Percentiles rank a stretch among this genome's conserved stretches.
Conservation (phyloP, 2,329 filamentous ascomycete genomes). For the Colletotrichum sojae region DNA sequence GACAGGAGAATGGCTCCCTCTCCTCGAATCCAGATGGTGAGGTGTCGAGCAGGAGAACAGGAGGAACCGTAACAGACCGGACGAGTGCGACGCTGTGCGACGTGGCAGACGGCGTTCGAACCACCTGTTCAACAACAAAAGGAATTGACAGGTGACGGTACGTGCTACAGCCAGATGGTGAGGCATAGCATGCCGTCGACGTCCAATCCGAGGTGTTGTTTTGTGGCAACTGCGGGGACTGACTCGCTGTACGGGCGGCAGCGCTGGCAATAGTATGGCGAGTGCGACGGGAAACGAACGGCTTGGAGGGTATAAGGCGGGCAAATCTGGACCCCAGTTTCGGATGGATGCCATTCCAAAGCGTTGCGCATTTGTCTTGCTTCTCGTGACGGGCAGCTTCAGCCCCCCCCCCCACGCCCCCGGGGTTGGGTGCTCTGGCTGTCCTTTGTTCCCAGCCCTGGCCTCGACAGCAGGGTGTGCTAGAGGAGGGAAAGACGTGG, state of each 20-base stretch:
- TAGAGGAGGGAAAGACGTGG: conserved; percentile 6
- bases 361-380: conserved; percentile 7
- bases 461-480: conserved; percentile 3
- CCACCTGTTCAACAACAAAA: conserved; percentile 11
- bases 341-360: conserved; percentile 11
- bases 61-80: background rate
- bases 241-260: conserved; percentile 19
- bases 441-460: conserved; percentile 12
- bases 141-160: conserved; percentile 8
- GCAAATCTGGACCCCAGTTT: conserved; percentile 7
- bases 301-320: conserved; percentile 5
- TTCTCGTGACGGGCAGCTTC: conserved; percentile 23
- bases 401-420: background rate
- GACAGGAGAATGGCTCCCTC: background rate
- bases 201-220: background rate
- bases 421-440: conserved; percentile 14
- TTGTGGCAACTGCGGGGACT: conserved; percentile 7
- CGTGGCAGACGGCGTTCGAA: conserved; percentile 31
- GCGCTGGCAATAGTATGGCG: conserved; percentile 19
- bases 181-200: background rate
- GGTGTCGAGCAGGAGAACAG: conserved; percentile 1
- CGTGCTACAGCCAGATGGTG: background rate
- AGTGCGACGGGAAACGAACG: conserved; percentile 19
- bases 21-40: background rate
- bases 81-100: conserved; percentile 19